Conservation (phyloP, 306 rosid genomes). For the Medicago lupulina region DNA sequence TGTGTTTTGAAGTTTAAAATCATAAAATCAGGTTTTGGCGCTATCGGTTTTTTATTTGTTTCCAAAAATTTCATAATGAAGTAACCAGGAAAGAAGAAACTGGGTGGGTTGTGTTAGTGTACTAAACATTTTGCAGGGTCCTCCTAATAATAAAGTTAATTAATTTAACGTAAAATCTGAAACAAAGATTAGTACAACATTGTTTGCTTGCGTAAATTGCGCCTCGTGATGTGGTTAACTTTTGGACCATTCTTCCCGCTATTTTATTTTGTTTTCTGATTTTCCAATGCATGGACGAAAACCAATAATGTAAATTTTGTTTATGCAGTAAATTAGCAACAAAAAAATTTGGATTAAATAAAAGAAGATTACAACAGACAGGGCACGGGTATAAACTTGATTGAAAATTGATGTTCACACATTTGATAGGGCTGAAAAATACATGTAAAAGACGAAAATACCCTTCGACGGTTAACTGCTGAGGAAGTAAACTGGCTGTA, state of each 20-base stretch:
- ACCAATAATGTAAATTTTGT: too few relatives aligned
- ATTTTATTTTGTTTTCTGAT: conserved; percentile 24
- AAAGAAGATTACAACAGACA: too few relatives aligned
- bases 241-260: conserved; percentile 40
- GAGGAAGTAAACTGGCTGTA: too few relatives aligned
- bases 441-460: too few relatives aligned
- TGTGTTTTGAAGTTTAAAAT: neutral
- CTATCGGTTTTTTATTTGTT: conserved; percentile 35
- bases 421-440: too few relatives aligned
- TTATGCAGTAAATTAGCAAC: too few relatives aligned
- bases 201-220: conserved; percentile 53
- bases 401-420: too few relatives aligned
- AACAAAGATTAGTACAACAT: neutral
- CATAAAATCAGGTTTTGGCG: conserved; percentile 39
- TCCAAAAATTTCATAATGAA: conserved; percentile 9
- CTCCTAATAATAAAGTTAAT: neutral
- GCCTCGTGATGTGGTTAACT: conserved; percentile 46
- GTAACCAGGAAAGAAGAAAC: conserved; percentile 6
- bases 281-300: neutral
- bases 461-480: too few relatives aligned
- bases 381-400: too few relatives aligned
- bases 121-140: neutral
- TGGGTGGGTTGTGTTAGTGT: neutral
- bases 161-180: neutral
- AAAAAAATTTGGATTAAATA: too few relatives aligned